phyloP scores from a whole-genome alignment of 2,329 filamentous ascomycete species.

The Colletotrichum sojae region DNA sequence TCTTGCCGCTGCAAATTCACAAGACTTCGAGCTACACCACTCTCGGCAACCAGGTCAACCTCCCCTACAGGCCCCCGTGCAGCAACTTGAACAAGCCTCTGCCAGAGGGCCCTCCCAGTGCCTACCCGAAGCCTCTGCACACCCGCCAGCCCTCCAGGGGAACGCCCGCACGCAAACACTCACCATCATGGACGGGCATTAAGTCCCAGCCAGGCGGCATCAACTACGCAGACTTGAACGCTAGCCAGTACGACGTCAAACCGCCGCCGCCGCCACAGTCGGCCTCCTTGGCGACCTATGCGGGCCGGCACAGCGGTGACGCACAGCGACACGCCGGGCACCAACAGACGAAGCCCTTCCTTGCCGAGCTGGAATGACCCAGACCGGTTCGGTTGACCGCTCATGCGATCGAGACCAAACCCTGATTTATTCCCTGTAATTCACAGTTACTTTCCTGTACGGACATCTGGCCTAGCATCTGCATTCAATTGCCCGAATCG shows the following conservation, averaged over 20 bases:
- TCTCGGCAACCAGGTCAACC: conserved; percentile 10
- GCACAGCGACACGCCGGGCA: not conserved
- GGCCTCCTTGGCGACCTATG: conserved; percentile 10
- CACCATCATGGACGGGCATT: conserved; percentile 18
- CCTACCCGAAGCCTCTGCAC: conserved; percentile 30
- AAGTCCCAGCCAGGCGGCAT: conserved; percentile 8
- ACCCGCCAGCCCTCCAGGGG: conserved; percentile 22
- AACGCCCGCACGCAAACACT: conserved; percentile 5
- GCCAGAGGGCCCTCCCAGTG: not conserved
- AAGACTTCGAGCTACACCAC: conserved; percentile 4
- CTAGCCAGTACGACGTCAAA: conserved; percentile 13
- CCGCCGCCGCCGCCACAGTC: conserved; percentile 3
- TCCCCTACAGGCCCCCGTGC: conserved; percentile 32
- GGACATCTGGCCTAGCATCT: not conserved
- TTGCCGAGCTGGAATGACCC: conserved; percentile 32
- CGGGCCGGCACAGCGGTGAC: not conserved
- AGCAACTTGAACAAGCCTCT: conserved; percentile 1
- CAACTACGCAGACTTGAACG: not conserved
- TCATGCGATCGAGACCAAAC: no score
- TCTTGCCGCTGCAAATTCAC: not conserved
- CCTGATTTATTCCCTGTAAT: not conserved
- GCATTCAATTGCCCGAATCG: not conserved
- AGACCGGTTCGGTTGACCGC: no score
- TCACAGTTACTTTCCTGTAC: not conserved
- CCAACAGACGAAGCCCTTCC: conserved; percentile 24